Conservation (phyloP, 2,329 filamentous ascomycete genomes). For the Albophoma yamanashiensis region DNA sequence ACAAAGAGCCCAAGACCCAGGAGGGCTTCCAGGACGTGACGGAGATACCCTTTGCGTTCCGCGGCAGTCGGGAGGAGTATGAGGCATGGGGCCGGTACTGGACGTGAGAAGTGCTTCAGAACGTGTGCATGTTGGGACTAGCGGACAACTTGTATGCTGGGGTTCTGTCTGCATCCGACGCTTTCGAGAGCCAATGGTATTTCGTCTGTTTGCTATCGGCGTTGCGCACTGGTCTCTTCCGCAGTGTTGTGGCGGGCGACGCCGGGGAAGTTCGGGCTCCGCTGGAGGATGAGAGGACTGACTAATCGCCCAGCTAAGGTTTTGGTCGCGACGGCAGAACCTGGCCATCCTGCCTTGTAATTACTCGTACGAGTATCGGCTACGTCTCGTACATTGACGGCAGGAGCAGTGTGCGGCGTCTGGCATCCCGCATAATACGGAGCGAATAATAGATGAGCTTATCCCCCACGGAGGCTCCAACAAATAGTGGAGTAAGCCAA, state of each 20-base stretch:
- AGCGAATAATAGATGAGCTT: neutral
- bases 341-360: neutral
- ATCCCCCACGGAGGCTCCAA: neutral
- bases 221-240: neutral
- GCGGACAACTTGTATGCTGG: neutral
- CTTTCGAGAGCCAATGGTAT: neutral
- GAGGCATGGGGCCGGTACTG: slow-evolving; percentile 69
- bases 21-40: slow-evolving; percentile 82
- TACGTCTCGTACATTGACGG: neutral
- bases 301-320: too few species aligned
- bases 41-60: slow-evolving; percentile 65
- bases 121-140: neutral
- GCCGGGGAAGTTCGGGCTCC: neutral
- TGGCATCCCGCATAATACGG: neutral
- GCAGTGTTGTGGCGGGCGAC: neutral
- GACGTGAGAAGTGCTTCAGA: slow-evolving; percentile 34
- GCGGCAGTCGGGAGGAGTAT: slow-evolving; percentile 58
- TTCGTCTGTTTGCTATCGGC: neutral
- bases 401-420: neutral
- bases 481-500: neutral
- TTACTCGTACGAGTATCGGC: neutral
- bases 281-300: neutral
- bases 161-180: neutral
- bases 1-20: slow-evolving; percentile 55
- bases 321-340: neutral